phyloP scores from a whole-genome alignment of 2,329 filamentous ascomycete genomes.

The Tolypocladium endophyticum region DNA sequence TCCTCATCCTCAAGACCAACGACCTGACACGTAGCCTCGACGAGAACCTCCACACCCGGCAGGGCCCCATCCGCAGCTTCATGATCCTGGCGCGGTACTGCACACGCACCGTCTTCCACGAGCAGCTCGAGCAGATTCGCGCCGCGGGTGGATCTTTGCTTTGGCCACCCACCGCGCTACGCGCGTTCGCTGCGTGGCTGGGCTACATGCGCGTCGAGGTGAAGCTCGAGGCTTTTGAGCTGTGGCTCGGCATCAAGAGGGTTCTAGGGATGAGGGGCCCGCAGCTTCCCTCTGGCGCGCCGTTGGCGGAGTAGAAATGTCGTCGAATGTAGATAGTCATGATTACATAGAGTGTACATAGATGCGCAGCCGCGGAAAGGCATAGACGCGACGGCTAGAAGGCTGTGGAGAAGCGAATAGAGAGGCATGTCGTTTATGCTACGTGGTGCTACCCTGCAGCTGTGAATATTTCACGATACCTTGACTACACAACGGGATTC shows the following conservation, averaged over 20 bases:
- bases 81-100: slow-evolving; percentile 61
- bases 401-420: background rate
- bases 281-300: slow-evolving; percentile 13
- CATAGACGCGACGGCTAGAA: background rate
- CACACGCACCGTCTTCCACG: slow-evolving; percentile 53
- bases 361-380: background rate
- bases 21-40: slow-evolving; percentile 90
- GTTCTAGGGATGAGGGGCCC: slow-evolving; percentile 22
- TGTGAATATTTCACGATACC: background rate
- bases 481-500: background rate
- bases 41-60: slow-evolving; percentile 71
- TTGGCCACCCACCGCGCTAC: slow-evolving; percentile 45
- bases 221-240: slow-evolving; percentile 54
- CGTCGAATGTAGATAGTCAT: background rate
- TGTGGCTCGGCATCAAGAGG: slow-evolving; percentile 47
- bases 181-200: slow-evolving; percentile 45
- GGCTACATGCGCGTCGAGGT: slow-evolving; percentile 49
- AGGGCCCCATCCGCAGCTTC: slow-evolving; percentile 54
- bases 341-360: slow-evolving; percentile 9
- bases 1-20: slow-evolving; percentile 95
- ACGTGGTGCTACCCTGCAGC: background rate
- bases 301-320: slow-evolving; percentile 9
- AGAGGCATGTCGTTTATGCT: background rate
- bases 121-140: slow-evolving; percentile 49
- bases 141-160: slow-evolving; percentile 38